phyloP scores from a whole-genome alignment of 73 alveolate species.

The Paramecium octaurelia region DNA sequence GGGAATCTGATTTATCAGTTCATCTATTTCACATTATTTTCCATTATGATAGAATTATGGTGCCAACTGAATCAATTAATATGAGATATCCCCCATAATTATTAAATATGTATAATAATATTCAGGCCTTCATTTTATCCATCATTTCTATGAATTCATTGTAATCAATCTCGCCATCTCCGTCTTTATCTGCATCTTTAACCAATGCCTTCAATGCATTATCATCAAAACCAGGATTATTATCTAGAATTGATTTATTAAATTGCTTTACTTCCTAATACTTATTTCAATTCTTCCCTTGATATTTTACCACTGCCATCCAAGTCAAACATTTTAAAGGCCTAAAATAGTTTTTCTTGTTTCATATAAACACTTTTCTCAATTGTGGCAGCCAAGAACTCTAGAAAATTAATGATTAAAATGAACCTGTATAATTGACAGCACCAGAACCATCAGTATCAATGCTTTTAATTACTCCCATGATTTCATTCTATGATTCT shows the following conservation, averaged over 20 bases:
- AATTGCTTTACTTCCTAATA: conserved; percentile 44
- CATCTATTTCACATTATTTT: background rate
- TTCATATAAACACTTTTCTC: conserved; percentile 60
- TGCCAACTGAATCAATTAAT: background rate
- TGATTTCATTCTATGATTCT: conserved; percentile 48
- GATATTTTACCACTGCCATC: conserved; percentile 68
- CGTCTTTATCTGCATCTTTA: conserved; percentile 69
- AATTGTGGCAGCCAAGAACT: conserved; percentile 3
- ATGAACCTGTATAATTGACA: conserved; percentile 54
- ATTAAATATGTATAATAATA: background rate
- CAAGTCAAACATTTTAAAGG: conserved; percentile 64
- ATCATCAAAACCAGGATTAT: conserved; percentile 43
- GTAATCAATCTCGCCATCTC: conserved; percentile 78
- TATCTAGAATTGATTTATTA: background rate
- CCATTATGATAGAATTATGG: background rate
- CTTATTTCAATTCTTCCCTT: conserved; percentile 39
- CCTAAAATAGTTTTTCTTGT: conserved; percentile 53
- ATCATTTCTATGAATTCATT: conserved; percentile 66
- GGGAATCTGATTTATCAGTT: background rate
- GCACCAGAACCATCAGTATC: conserved; percentile 67
- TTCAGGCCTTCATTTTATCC: conserved; percentile 45
- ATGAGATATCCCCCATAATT: background rate
- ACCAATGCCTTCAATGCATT: conserved; percentile 57
- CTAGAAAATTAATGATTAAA: background rate
- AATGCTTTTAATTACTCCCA: conserved; percentile 40